Evolutionary conservation across 495 filamentous ascomycete genomes (phyloP).

Genomic region (Neurospora sp.): DNA sequence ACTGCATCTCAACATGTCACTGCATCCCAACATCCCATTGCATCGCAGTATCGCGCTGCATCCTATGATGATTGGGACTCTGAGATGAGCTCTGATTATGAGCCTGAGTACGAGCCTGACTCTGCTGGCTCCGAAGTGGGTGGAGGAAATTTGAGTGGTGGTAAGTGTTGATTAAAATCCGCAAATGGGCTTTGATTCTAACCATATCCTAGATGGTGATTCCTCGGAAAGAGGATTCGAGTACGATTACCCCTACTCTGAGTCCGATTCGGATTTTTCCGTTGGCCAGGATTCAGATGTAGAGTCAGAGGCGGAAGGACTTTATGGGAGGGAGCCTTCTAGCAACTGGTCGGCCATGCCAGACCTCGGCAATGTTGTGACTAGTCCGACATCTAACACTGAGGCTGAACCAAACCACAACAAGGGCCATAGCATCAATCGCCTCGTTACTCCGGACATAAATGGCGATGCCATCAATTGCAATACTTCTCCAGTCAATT

Average conservation of each 20-base stretch:
- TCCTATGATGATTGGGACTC: background rate
- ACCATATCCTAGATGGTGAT: background rate
- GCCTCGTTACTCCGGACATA: background rate
- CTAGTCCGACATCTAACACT: background rate
- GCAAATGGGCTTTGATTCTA: background rate
- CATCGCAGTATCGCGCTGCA: background rate
- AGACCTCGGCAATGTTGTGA: background rate
- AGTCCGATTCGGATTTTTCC: background rate
- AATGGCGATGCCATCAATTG: background rate
- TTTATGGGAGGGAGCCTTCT: background rate
- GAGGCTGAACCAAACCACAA: background rate
- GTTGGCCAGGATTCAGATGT: background rate
- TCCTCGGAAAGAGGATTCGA: background rate
- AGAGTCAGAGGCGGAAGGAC: background rate
- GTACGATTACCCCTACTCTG: background rate
- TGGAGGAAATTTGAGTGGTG: slow-evolving; percentile 1
- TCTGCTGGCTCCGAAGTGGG: slow-evolving; percentile 15
- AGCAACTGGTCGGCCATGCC: background rate
- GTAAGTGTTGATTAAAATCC: background rate
- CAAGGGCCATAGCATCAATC: background rate
- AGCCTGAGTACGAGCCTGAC: slow-evolving; percentile 14
- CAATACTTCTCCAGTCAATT: background rate
- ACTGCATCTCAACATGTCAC: background rate
- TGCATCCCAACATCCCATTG: background rate
- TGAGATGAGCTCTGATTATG: slow-evolving; percentile 2